Evolutionary conservation across 1,284 basidiomycete species (phyloP).

Genomic region (Leccinum cinnamomeum): DNA sequence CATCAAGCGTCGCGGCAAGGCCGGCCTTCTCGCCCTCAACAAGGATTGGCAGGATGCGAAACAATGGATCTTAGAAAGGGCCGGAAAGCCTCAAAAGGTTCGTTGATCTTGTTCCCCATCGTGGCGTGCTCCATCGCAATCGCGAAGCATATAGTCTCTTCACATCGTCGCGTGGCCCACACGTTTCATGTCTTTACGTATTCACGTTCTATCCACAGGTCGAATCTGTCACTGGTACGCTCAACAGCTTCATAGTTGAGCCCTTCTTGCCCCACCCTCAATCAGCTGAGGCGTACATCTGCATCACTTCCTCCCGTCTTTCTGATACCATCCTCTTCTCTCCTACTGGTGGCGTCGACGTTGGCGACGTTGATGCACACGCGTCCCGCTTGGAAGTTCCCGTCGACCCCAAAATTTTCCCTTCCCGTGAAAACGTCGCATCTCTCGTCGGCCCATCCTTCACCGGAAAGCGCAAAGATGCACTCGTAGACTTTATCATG

Average conservation of each 20-base stretch:
- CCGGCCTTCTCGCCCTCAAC: slow-evolving; percentile 92
- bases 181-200: slow-evolving; percentile 10
- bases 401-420: slow-evolving; percentile 72
- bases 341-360: slow-evolving; percentile 98
- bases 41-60: slow-evolving; percentile 87
- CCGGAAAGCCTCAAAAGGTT: slow-evolving; percentile 93
- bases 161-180: slow-evolving; percentile 7
- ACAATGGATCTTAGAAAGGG: slow-evolving; percentile 86
- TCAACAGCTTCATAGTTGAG: slow-evolving; percentile 98
- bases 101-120: slow-evolving; percentile 2
- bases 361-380: slow-evolving; percentile 98
- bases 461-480: slow-evolving; percentile 74
- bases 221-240: slow-evolving; percentile 89
- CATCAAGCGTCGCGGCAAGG: slow-evolving; percentile 99
- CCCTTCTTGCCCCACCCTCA: slow-evolving; percentile 96
- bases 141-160: slow-evolving; percentile 5
- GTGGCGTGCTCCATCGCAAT: slow-evolving; percentile 7
- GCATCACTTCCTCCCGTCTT: slow-evolving; percentile 94
- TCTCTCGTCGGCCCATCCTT: slow-evolving; percentile 79
- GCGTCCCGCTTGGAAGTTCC: slow-evolving; percentile 89
- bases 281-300: slow-evolving; percentile 97
- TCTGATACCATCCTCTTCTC: slow-evolving; percentile 98
- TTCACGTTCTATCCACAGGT: slow-evolving; percentile 53
- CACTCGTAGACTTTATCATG: slow-evolving; percentile 91
- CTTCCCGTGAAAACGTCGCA: slow-evolving; percentile 75